phyloP scores from a whole-genome alignment of 805 yeast species.

The Candida alai region DNA sequence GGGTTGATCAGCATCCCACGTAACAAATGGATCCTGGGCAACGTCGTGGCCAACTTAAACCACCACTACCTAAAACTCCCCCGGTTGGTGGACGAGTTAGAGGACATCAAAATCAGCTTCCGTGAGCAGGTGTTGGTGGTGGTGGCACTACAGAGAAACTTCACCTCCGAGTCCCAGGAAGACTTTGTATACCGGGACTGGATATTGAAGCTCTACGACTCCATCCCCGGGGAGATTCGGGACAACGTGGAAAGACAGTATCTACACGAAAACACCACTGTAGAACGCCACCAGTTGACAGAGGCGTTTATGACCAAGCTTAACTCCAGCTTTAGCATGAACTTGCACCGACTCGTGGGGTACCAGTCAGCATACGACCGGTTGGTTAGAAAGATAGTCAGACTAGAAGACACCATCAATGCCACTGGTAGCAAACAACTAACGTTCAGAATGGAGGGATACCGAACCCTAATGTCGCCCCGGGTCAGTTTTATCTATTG shows the following conservation, averaged over 20 bases:
- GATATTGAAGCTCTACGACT: slow-evolving; percentile 54
- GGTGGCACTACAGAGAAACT: slow-evolving; percentile 45
- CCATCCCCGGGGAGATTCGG: slow-evolving; percentile 38
- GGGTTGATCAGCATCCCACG: slow-evolving; percentile 71
- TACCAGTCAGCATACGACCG: slow-evolving; percentile 54
- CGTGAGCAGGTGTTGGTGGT: slow-evolving; percentile 63
- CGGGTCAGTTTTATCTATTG: slow-evolving; percentile 37
- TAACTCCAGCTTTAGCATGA: slow-evolving; percentile 48
- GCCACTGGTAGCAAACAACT: slow-evolving; percentile 24
- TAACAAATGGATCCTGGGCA: slow-evolving; percentile 36
- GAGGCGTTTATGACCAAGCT: slow-evolving; percentile 46
- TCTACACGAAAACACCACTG: slow-evolving; percentile 17
- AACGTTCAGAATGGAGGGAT: slow-evolving; percentile 18
- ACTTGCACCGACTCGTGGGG: slow-evolving; percentile 50
- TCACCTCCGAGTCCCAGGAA: slow-evolving; percentile 22
- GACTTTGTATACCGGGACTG: slow-evolving; percentile 53
- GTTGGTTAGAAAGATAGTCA: slow-evolving; percentile 45
- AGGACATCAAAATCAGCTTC: slow-evolving; percentile 59
- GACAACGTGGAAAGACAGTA: slow-evolving; percentile 30
- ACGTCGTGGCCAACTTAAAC: slow-evolving; percentile 24
- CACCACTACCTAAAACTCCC: slow-evolving; percentile 54
- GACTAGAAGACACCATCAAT: slow-evolving; percentile 55
- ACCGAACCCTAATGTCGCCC: slow-evolving; percentile 31
- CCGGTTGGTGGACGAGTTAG: slow-evolving; percentile 51
- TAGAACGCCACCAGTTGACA: slow-evolving; percentile 33